Percentiles rank a stretch among this genome's conserved stretches.
Evolutionary conservation across 2,329 filamentous ascomycete genomes (phyloP).

Genomic region (Fusarium sp.): DNA sequence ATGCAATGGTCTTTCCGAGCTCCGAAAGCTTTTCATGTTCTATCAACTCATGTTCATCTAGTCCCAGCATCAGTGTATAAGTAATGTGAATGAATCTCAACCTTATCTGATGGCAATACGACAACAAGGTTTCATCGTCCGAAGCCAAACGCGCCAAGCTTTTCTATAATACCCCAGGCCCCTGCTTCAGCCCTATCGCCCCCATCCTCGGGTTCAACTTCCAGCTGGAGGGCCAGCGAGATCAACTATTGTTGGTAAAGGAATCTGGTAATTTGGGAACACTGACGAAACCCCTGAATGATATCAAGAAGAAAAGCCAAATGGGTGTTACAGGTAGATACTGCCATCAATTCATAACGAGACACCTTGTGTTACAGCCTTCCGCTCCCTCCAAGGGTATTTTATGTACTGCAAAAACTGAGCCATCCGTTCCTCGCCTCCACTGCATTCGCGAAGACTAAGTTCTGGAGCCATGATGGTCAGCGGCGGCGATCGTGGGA

Average conservation of each 20-base stretch:
- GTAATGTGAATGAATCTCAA: background rate
- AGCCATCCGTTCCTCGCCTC: background rate
- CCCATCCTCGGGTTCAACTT: background rate
- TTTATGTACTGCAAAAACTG: background rate
- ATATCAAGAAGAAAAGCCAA: background rate
- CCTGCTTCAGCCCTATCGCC: background rate
- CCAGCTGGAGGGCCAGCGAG: background rate
- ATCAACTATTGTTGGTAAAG: background rate
- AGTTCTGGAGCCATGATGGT: background rate
- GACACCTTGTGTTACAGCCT: background rate
- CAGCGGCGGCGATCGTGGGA: background rate
- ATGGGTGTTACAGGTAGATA: background rate
- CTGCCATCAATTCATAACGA: background rate
- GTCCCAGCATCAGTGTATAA: background rate
- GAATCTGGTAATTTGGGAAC: background rate
- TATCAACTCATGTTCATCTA: background rate
- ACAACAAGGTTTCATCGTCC: background rate
- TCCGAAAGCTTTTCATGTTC: background rate
- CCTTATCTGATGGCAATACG: background rate
- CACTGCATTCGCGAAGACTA: background rate
- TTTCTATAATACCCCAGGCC: background rate
- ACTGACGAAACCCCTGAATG: too few species aligned
- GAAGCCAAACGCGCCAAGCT: background rate
- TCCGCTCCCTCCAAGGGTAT: background rate
- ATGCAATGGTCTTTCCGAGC: background rate